Evolutionary conservation across 768 basidiomycete species (phyloP), one percentile per base, ranked within the genome.

Genomic region (Pulveroboletus ravenelii): DNA sequence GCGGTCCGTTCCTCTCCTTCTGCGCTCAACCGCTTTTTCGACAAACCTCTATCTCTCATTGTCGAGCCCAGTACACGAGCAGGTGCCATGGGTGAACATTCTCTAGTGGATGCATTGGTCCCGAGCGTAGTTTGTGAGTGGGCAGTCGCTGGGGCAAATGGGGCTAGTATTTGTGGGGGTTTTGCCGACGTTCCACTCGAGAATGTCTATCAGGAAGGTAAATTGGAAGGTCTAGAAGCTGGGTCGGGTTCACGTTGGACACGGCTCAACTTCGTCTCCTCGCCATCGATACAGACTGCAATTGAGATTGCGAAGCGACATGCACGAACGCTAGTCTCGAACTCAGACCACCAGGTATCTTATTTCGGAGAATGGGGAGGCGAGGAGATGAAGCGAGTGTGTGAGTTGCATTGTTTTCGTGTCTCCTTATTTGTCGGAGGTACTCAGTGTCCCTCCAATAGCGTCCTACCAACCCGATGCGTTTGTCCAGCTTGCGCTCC

Each of bases 41-140:
- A 98, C 72, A 98, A 96, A 68, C 77, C 85, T 2, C 78, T 87
- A 35, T 85, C 84, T 5, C 70, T 96, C 47, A 78, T 90, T 42
- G 84, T 97, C 34, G 94, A 98, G 64, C 80, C 85, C 1, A 88
- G 86, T 47, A 84, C 85, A 2, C 83, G 89, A 34, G 89, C 90
- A 6, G 89, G 92, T 35, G 87, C 88, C 37, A 81, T 83, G 60
- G 94, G 94, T 5, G 94, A 97, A 69, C 93, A 95, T 65, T 88
- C 90, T 0, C 85, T 89, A 0, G 85, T 85, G 51, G 94, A 96
- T 55, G 95, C 93, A 1, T 74, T 97, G 13, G 83, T 94, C 2
- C 93, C 93, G 0, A 89, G 88, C 53, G 86, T 93, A 42, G 82
- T 89, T 8, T 82, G 83, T 30, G 92, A 96, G 57, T 94, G 89